Evolutionary conservation across 2,329 filamentous ascomycete genomes (phyloP).

Genomic region (Plectosphaerella cucumerina): DNA sequence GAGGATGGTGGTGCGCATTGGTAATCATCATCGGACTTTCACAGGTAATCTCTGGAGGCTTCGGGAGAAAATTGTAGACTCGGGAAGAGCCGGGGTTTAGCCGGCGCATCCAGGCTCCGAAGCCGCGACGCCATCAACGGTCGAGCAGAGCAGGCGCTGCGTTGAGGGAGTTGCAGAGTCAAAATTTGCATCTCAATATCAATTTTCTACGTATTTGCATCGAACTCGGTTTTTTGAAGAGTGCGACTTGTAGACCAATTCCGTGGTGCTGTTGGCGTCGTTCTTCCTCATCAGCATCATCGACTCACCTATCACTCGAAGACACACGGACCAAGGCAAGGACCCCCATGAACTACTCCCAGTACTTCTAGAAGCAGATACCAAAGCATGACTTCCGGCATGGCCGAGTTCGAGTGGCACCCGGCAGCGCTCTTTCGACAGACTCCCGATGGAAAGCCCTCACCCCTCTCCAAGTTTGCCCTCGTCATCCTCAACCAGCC

Average conservation of each 20-base stretch:
- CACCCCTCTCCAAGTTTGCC: slow-evolving; percentile 29
- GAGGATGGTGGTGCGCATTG: slow-evolving; percentile 3
- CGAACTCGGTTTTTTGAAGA: too few relatives aligned
- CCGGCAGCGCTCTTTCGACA: slow-evolving; percentile 31
- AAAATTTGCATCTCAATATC: too few relatives aligned
- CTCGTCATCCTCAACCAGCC: slow-evolving; percentile 51
- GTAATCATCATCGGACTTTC: slow-evolving; percentile 9
- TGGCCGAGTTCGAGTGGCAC: slow-evolving; percentile 30
- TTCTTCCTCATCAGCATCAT: neutral
- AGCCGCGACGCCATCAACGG: neutral
- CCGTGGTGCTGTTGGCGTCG: too few relatives aligned
- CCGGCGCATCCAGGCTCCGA: slow-evolving; percentile 7
- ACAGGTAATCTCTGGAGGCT: slow-evolving; percentile 7
- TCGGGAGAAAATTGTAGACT: slow-evolving; percentile 11
- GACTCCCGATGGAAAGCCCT: slow-evolving; percentile 3
- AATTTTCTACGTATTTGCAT: too few relatives aligned
- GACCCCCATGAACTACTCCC: slow-evolving; percentile 5
- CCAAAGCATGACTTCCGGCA: neutral
- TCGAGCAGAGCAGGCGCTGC: too few relatives aligned
- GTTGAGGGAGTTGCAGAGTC: too few relatives aligned
- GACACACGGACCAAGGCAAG: too few relatives aligned
- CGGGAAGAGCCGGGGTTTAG: slow-evolving; percentile 8
- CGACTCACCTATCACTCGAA: neutral
- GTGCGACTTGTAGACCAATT: too few relatives aligned
- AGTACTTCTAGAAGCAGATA: neutral